Evolutionary conservation across 2,329 filamentous ascomycete species (phyloP).

Genomic region (Paracoccidioides brasiliensis): DNA sequence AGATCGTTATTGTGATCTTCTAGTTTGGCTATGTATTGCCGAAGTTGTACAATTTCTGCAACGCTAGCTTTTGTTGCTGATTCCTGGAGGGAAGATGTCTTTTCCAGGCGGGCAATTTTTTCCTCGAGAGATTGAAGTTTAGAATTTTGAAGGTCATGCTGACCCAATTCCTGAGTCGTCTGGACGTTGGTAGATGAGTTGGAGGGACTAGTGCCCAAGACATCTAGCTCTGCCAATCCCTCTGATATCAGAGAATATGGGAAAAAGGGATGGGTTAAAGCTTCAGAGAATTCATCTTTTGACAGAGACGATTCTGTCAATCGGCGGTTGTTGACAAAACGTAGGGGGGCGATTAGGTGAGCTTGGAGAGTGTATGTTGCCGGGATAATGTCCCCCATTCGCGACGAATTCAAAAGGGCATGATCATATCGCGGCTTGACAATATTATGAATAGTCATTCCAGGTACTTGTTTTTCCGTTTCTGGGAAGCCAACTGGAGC

Average conservation of each 20-base stretch:
- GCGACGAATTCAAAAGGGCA: slow-evolving; percentile 24
- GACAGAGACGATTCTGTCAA: slow-evolving; percentile 4
- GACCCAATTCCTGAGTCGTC: neutral
- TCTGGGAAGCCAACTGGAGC: slow-evolving; percentile 41
- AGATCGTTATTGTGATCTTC: slow-evolving; percentile 28
- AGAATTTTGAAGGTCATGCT: slow-evolving; percentile 10
- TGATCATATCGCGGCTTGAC: slow-evolving; percentile 56
- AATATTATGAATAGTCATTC: slow-evolving; percentile 46
- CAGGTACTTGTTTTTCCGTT: slow-evolving; percentile 21
- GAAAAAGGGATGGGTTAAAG: slow-evolving; percentile 28
- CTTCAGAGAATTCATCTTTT: slow-evolving; percentile 21
- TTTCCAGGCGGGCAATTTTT: slow-evolving; percentile 29
- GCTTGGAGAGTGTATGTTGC: slow-evolving; percentile 31
- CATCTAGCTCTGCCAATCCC: slow-evolving; percentile 26
- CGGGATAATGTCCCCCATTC: slow-evolving; percentile 26
- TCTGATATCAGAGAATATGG: slow-evolving; percentile 28
- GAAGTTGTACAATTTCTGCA: slow-evolving; percentile 26
- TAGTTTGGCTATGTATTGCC: slow-evolving; percentile 22
- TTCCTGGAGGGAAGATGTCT: slow-evolving; percentile 18
- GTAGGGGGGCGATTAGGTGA: slow-evolving; percentile 19
- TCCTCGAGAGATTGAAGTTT: slow-evolving; percentile 24
- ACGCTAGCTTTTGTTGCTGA: slow-evolving; percentile 23
- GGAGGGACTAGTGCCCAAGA: slow-evolving; percentile 13
- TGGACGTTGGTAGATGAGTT: slow-evolving; percentile 5
- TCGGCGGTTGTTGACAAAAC: slow-evolving; percentile 6